A percentile compares a stretch with the other conserved stretches of the same genome.
Evolutionary conservation across 768 basidiomycete species (phyloP).

Genomic region (Lactifluus pinguis): DNA sequence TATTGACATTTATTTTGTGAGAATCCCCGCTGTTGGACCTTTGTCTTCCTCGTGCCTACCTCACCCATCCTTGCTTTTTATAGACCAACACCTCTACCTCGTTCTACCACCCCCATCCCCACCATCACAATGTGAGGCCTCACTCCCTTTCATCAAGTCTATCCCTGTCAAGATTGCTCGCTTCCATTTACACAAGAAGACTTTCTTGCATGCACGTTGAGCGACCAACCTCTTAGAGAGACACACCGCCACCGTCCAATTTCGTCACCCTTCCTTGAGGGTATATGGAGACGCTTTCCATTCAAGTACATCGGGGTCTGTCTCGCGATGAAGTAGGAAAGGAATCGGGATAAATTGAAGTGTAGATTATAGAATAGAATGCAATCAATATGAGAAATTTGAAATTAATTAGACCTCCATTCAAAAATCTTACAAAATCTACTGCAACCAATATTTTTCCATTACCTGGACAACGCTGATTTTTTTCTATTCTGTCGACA

Average conservation of each 20-base stretch:
- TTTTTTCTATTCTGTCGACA: too few species aligned
- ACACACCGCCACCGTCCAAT: conserved; percentile 12
- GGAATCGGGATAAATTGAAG: too few species aligned
- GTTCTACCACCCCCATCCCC: not conserved
- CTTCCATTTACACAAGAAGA: too few species aligned
- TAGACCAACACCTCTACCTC: not conserved
- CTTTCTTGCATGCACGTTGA: not conserved
- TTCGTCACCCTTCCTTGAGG: conserved; percentile 13
- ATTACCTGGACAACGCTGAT: too few species aligned
- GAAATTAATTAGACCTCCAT: too few species aligned
- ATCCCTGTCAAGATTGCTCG: conserved; percentile 18
- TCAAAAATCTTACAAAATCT: too few species aligned
- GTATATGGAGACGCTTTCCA: conserved; percentile 16
- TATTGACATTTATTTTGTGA: not conserved
- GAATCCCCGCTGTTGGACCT: not conserved
- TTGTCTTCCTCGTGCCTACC: not conserved
- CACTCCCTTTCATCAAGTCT: conserved; percentile 11
- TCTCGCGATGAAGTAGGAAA: conserved; percentile 14
- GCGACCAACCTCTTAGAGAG: conserved; percentile 1
- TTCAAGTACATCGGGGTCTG: conserved; percentile 10
- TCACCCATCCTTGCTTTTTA: not conserved
- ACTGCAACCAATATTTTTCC: too few species aligned
- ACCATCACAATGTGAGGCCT: conserved; percentile 3
- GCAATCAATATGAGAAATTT: too few species aligned
- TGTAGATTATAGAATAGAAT: too few species aligned